A percentile compares a stretch with the other conserved stretches of the same genome.
phyloP scores from a whole-genome alignment of 805 yeast genomes.

The Wickerhamiella slavikovae region DNA sequence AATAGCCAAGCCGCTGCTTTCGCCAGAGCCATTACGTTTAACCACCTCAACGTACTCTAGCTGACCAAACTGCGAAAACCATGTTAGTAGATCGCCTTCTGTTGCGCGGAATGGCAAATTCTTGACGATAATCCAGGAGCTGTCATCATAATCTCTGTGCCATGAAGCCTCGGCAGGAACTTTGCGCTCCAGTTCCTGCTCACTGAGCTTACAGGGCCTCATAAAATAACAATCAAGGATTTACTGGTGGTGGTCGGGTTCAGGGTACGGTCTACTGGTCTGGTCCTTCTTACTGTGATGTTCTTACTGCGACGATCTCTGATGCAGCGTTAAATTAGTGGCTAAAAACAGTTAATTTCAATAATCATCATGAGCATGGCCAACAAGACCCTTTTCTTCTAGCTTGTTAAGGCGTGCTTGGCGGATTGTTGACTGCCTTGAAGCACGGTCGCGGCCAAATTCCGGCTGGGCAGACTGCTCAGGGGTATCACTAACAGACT shows the following conservation, averaged over 20 bases:
- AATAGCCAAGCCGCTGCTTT: slow-evolving; percentile 58
- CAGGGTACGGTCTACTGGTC: too few species aligned
- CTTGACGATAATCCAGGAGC: slow-evolving; percentile 62
- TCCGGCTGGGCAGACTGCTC: slow-evolving; percentile 1
- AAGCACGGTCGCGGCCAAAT: slow-evolving; percentile 1
- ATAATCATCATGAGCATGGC: neutral
- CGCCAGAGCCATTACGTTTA: slow-evolving; percentile 38
- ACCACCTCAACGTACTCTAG: too few species aligned
- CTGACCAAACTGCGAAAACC: slow-evolving; percentile 85
- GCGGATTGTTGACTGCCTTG: slow-evolving; percentile 3
- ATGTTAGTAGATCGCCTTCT: slow-evolving; percentile 54
- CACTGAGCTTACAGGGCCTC: slow-evolving; percentile 29
- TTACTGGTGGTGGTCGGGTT: too few species aligned
- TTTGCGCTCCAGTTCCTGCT: slow-evolving; percentile 42
- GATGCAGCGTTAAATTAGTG: too few species aligned
- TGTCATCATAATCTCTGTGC: slow-evolving; percentile 68
- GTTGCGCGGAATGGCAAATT: slow-evolving; percentile 40
- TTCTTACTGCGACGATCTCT: too few species aligned
- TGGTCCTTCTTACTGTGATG: too few species aligned
- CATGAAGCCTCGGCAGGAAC: slow-evolving; percentile 52
- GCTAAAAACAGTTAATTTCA: neutral
- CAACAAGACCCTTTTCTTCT: slow-evolving; percentile 4
- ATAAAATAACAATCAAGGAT: too few species aligned
- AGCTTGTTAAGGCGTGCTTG: slow-evolving; percentile 7
- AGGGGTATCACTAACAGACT: neutral